phyloP scores from a whole-genome alignment of 257 asterid species.

The Gynochthodes officinalis region DNA sequence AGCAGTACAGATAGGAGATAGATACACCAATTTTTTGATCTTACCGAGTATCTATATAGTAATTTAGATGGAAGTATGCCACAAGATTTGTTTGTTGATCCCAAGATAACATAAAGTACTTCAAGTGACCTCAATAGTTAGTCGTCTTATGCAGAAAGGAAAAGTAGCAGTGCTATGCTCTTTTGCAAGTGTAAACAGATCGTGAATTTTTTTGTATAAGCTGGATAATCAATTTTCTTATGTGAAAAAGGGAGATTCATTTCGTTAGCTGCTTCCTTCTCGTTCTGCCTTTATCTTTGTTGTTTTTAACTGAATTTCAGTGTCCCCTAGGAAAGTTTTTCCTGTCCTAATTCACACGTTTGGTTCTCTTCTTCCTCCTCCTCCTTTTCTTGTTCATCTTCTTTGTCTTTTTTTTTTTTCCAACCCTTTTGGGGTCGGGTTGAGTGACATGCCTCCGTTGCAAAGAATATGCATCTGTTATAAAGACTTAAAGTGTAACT shows the following conservation, averaged over 20 bases:
- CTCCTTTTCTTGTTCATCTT: no score
- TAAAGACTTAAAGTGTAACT: no score
- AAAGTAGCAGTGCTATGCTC: neutral
- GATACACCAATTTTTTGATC: conserved; percentile 12
- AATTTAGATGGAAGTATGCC: conserved; percentile 1
- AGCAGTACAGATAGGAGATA: conserved; percentile 17
- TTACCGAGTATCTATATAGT: conserved; percentile 5
- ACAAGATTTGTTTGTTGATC: conserved; percentile 1
- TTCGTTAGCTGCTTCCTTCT: neutral
- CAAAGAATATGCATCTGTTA: neutral
- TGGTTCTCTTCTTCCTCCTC: neutral
- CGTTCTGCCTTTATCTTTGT: neutral
- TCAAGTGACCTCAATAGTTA: conserved; percentile 11
- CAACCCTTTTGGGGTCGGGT: no score
- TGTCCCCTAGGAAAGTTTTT: neutral
- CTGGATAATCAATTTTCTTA: neutral
- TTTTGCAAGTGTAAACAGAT: conserved; percentile 2
- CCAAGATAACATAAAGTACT: neutral
- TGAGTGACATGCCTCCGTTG: neutral
- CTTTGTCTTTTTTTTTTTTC: no score
- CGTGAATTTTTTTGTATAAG: neutral
- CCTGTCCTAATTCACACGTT: neutral
- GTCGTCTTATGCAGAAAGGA: conserved; percentile 3
- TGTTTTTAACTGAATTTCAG: neutral
- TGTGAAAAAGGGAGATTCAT: conserved; percentile 5